These are phyloP conservation scores for Sanghuangporus baumii DNA, from an alignment of 1,284 basidiomycete species.

Conservation along the genomic window DNA sequence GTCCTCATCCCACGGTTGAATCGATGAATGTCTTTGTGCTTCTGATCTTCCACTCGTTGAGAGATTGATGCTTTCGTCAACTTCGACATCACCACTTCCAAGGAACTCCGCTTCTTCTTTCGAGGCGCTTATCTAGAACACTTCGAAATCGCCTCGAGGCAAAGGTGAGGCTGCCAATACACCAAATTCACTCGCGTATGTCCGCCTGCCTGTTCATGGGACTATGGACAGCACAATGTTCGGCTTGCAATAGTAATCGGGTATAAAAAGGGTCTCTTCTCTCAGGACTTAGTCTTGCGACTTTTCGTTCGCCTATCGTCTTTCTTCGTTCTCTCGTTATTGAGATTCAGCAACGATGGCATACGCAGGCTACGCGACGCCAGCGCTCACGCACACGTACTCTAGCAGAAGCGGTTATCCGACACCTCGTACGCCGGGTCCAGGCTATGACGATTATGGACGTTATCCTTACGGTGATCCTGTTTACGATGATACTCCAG, in stretches of 20 bases:
- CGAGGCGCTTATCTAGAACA: neutral
- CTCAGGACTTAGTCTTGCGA: neutral
- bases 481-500: conserved; percentile 13
- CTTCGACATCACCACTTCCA: neutral
- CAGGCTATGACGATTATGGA: conserved; percentile 14
- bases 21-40: neutral
- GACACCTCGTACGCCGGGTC: conserved; percentile 14
- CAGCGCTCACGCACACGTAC: conserved; percentile 13
- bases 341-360: conserved; percentile 6
- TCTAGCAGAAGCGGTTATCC: conserved; percentile 9
- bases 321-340: neutral
- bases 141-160: conserved; percentile 9
- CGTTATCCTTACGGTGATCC: conserved; percentile 17
- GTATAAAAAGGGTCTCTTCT: conserved; percentile 7
- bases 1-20: neutral
- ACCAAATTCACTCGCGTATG: conserved; percentile 6
- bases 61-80: neutral
- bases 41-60: neutral
- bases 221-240: neutral
- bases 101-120: neutral
- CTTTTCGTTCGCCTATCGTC: neutral
- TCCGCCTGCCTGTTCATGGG: neutral
- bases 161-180: conserved; percentile 6
- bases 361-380: conserved; percentile 12
- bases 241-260: neutral